Percentiles rank a stretch among this genome's conserved stretches.
phyloP scores from a whole-genome alignment of 306 rosid genomes.

The Vigna reflexopilosa region DNA sequence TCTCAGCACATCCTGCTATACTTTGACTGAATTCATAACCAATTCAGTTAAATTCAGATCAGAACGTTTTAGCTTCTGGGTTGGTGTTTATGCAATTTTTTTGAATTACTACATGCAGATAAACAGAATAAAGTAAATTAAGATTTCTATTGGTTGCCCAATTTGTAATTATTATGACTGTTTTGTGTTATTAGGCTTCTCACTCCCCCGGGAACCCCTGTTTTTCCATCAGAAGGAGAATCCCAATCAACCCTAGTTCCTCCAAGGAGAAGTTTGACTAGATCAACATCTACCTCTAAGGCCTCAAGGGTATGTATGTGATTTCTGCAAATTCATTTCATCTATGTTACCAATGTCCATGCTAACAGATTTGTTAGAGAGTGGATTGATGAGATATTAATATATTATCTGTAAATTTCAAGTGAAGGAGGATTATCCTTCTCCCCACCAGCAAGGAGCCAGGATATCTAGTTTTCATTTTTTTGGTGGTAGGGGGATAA shows the following conservation, averaged over 20 bases:
- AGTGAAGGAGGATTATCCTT: neutral
- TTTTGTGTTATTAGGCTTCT: conserved; percentile 80
- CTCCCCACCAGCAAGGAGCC: conserved; percentile 21
- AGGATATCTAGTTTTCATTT: neutral
- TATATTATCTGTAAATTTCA: neutral
- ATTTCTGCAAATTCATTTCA: conserved; percentile 13
- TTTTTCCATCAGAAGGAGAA: conserved; percentile 73
- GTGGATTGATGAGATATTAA: conserved; percentile 5
- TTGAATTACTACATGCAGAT: neutral
- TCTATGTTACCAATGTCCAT: neutral
- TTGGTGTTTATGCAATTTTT: conserved; percentile 21
- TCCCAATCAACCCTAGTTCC: conserved; percentile 57
- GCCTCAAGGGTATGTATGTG: conserved; percentile 89
- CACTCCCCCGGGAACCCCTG: conserved; percentile 97
- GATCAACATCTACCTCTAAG: conserved; percentile 76
- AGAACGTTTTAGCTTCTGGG: conserved; percentile 14
- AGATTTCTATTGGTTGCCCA: conserved; percentile 24
- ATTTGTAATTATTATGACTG: conserved; percentile 28
- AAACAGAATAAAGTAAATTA: neutral
- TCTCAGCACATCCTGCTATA: neutral
- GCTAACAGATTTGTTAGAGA: neutral
- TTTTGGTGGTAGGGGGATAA: neutral
- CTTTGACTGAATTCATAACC: neutral
- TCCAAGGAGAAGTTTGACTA: conserved; percentile 63
- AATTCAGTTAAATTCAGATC: conserved; percentile 22